Base-by-base conservation (phyloP, 179 eudicot species). In the Pouteria campechiana region DNA sequence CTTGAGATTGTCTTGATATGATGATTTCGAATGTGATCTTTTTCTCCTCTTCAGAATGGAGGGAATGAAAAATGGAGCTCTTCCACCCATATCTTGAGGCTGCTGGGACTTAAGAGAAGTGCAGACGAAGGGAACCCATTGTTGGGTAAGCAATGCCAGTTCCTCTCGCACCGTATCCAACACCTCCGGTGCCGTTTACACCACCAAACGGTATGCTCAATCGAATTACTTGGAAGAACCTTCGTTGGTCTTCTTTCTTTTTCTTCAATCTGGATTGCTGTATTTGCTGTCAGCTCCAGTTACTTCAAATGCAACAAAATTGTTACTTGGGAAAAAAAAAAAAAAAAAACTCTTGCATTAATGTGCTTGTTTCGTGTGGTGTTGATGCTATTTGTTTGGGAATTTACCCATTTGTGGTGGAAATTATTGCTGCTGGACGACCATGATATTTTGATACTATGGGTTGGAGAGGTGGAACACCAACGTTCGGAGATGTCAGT, bases 111-210 rank as follows among this genome's bases (percentile, higher is more conserved):
- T 56, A 42, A 48, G 58, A 55, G 47, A 36, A 53, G 13, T 30
- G 44, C 24, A 25, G 40, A 41, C 15, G 54, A 17, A 40, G 18
- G n/a, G 48, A 25, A 32, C 25, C 41, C 54, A 27, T 24, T 36
- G 25, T 13, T 37, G 40, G 58, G 55, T 54, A 55, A 12, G 57
- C 69, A 61, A 83, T 83, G 94, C 85, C 94, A 35, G 85, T 83
- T 44, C 94, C 94, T 64, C 83, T 83, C 55, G 94, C 90, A 56
- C 90, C 94, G 7, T 83, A 80, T 74, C 94, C 94, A 32, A 58
- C 74, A 8, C 76, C 86, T 54, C 72, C 90, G 7, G 66, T 61
- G 30, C 65, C 90, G 41, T 67, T 64, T 41, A 66, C 80, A 4
- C 73, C 78, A 32, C 89, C 92, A 31, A 80, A 76, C 62, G 94